Base-by-base conservation (phyloP, 148 eudicot genomes). In the Vaccinium myrtillus region DNA sequence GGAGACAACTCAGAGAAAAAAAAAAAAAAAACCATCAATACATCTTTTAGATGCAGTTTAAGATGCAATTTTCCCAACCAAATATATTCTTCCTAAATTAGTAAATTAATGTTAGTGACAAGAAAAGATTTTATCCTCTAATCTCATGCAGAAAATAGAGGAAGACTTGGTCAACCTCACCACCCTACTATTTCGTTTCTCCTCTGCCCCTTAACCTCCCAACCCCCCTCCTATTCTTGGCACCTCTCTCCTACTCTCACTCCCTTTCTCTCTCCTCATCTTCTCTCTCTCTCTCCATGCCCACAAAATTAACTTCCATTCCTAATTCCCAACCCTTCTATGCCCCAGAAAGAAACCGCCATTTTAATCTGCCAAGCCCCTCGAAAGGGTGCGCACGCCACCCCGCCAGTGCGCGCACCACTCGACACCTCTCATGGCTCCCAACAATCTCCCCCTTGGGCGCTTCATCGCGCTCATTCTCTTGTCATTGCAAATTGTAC, bases 331-430 rank as follows among this genome's bases (percentile, higher is more conserved):
- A 25, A n/a, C 10, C 78, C 61, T 36, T 36, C 55, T 65, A 63
- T 71, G 21, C 10, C 53, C 43, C 51, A 43, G 43, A 36, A 36
- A 36, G 39, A 48, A 56, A 21, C 19, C 27, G 19, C 53, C 87
- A 36, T 51, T 10, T 43, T 8, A 15, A 9, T 12, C 39, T 43
- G 70, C 39, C 39, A 63, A 25, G 27, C 36, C 25, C 78, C 36
- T 32, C 78, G 1, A 81, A 39, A 54, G 85, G 76, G 84, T 65
- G 84, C 80, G 84, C 78, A 30, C 78, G 82, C 65, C 75, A 65
- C 74, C 71, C 43, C 73, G 21, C 85, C 46, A 61, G 69, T 77
- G 75, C 85, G 75, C 27, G 77, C 25, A 18, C 78, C 55, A 48
- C 74, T 25, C 2, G 16, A 46, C 50, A 6, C 23, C 32, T 19